phyloP scores from a whole-genome alignment of 805 yeast species.

The Ogataea wickerhamii region DNA sequence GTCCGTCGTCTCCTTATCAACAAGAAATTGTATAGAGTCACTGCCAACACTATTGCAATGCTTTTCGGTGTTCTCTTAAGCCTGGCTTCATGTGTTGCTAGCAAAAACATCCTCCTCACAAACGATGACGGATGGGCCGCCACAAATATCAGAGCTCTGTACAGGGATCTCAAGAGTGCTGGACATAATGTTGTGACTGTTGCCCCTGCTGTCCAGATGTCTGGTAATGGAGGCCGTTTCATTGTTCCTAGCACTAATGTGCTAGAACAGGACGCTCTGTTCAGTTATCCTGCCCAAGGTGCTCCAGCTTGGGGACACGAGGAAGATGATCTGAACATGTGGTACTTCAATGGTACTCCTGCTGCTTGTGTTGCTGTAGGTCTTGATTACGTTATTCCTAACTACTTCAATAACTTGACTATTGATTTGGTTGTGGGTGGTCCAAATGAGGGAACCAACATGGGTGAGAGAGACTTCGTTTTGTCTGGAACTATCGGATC shows the following conservation, averaged over 20 bases:
- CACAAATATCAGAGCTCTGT: slow-evolving; percentile 54
- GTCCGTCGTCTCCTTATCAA: no score
- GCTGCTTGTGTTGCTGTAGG: slow-evolving; percentile 50
- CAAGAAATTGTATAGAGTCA: no score
- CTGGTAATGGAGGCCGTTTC: slow-evolving; percentile 56
- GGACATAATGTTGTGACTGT: slow-evolving; percentile 48
- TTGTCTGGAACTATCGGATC: slow-evolving; percentile 53
- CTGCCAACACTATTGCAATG: no score
- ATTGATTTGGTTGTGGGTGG: slow-evolving; percentile 50
- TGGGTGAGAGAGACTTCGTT: slow-evolving; percentile 41
- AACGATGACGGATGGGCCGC: slow-evolving; percentile 59
- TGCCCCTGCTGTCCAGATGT: slow-evolving; percentile 50
- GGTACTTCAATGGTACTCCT: slow-evolving; percentile 58
- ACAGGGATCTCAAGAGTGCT: slow-evolving; percentile 43
- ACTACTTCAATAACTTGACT: slow-evolving; percentile 38
- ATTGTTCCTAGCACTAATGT: slow-evolving; percentile 38
- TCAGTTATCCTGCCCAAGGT: slow-evolving; percentile 44
- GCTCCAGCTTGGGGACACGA: slow-evolving; percentile 57
- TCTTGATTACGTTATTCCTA: slow-evolving; percentile 45
- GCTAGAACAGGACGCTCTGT: slow-evolving; percentile 44
- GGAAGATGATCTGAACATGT: slow-evolving; percentile 36
- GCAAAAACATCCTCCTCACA: slow-evolving; percentile 45
- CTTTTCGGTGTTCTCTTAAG: slow-evolving; percentile 6
- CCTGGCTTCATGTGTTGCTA: slow-evolving; percentile 15
- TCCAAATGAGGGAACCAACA: slow-evolving; percentile 51